Conservation (phyloP, 495 filamentous ascomycete species). For the Xylaria bambusicola region DNA sequence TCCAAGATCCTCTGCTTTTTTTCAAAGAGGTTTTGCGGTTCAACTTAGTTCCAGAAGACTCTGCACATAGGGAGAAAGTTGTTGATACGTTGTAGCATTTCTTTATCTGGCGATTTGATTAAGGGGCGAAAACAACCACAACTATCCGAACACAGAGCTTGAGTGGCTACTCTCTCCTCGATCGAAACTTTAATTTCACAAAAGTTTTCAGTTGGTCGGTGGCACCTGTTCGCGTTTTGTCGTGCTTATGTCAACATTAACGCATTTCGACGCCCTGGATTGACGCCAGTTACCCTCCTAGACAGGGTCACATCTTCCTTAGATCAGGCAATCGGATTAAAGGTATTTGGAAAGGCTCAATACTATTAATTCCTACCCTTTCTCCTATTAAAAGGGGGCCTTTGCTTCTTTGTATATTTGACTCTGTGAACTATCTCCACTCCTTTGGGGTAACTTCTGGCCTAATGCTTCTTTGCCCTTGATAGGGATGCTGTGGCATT, state of each 20-base stretch:
- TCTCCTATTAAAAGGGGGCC: too few species aligned
- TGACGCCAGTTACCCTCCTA: neutral
- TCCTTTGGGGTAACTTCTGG: too few species aligned
- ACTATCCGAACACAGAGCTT: neutral
- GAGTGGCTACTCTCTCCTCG: neutral
- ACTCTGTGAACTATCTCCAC: too few species aligned
- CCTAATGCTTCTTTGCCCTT: too few species aligned
- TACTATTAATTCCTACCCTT: too few species aligned
- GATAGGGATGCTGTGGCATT: neutral
- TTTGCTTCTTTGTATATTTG: too few species aligned
- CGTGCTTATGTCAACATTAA: constrained; percentile 10
- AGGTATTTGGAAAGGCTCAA: too few species aligned
- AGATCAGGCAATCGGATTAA: constrained; percentile 66
- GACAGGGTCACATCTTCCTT: constrained; percentile 55
- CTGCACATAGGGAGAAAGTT: constrained; percentile 37
- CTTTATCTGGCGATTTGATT: constrained; percentile 21
- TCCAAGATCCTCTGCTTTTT: constrained; percentile 53
- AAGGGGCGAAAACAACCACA: neutral
- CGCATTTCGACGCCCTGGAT: constrained; percentile 64
- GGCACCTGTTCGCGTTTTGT: constrained; percentile 23
- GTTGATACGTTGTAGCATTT: constrained; percentile 39
- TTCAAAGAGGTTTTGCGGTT: constrained; percentile 44
- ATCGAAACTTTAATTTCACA: neutral
- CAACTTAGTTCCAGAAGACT: constrained; percentile 48
- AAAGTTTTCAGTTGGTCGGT: constrained; percentile 11